Percentiles rank a stretch among this genome's conserved stretches.
phyloP scores from a whole-genome alignment of 306 rosid genomes.

The Casuarina glauca region DNA sequence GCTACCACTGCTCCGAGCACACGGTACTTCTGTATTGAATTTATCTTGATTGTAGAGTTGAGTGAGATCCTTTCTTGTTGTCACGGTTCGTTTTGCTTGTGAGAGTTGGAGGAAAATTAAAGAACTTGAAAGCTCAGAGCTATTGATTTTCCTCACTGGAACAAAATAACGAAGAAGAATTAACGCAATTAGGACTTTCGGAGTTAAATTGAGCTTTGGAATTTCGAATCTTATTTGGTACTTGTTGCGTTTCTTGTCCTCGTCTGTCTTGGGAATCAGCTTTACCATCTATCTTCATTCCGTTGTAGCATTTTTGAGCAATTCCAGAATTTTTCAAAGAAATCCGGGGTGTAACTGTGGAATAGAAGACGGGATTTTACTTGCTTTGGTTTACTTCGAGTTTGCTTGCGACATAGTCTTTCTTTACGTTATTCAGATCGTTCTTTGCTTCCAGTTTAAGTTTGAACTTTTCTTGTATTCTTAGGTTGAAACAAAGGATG shows the following conservation, averaged over 20 bases:
- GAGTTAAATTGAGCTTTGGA: background rate
- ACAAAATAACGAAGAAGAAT: background rate
- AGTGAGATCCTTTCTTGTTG: background rate
- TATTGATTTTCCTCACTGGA: background rate
- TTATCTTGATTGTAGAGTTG: background rate
- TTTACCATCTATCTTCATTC: background rate
- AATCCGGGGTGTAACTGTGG: background rate
- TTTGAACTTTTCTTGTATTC: background rate
- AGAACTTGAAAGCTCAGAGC: background rate
- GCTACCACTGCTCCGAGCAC: slow-evolving; percentile 78
- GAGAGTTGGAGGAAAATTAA: background rate
- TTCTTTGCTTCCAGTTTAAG: background rate
- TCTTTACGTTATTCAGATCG: background rate
- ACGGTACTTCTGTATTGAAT: slow-evolving; percentile 27
- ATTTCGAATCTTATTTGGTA: background rate
- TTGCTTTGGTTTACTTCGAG: background rate
- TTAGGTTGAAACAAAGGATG: slow-evolving; percentile 79
- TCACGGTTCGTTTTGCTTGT: background rate
- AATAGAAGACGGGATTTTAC: background rate
- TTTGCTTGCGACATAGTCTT: background rate
- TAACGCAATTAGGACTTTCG: background rate
- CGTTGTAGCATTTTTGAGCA: background rate
- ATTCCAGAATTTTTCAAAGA: background rate
- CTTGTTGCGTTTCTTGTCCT: background rate
- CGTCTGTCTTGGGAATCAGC: background rate